Evolutionary conservation across 371 early-diverging fungal species (phyloP).

Genomic region (Rhizopus delemar): DNA sequence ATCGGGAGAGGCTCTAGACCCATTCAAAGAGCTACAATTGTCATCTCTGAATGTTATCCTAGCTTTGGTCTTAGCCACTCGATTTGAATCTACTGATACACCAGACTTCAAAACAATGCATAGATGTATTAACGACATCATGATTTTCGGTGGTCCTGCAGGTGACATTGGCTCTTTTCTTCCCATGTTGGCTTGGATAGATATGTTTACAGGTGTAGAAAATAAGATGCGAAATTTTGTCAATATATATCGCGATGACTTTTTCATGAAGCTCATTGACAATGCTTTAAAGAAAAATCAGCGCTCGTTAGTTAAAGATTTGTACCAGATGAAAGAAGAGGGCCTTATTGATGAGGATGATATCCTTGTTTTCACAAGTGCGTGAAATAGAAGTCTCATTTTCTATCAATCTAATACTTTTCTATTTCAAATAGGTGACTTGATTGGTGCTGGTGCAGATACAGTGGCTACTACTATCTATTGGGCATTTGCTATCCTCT

Average conservation of each 20-base stretch:
- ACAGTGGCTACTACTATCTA: constrained; percentile 7
- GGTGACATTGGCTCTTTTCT: constrained; percentile 6
- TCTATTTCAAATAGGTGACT: constrained; percentile 7
- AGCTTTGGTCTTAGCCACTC: background rate
- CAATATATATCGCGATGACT: background rate
- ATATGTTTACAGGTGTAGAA: background rate
- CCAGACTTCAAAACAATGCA: background rate
- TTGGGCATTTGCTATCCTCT: constrained; percentile 15
- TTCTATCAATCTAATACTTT: background rate
- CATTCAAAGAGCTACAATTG: constrained; percentile 1
- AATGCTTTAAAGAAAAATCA: background rate
- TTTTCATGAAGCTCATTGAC: constrained; percentile 1
- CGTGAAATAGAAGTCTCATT: background rate
- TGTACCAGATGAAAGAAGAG: constrained; percentile 17
- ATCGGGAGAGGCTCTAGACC: background rate
- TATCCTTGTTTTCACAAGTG: constrained; percentile 25
- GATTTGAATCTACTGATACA: constrained; percentile 5
- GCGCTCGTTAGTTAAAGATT: constrained; percentile 1
- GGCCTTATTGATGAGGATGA: constrained; percentile 5
- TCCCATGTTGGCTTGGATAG: background rate
- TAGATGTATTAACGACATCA: background rate
- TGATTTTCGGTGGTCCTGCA: background rate
- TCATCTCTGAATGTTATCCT: constrained; percentile 7
- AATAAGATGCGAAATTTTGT: constrained; percentile 6
- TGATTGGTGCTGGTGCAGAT: constrained; percentile 19